phyloP scores from a whole-genome alignment of 176 grass and related monocot genomes.

The Puccinellia tenuiflora region DNA sequence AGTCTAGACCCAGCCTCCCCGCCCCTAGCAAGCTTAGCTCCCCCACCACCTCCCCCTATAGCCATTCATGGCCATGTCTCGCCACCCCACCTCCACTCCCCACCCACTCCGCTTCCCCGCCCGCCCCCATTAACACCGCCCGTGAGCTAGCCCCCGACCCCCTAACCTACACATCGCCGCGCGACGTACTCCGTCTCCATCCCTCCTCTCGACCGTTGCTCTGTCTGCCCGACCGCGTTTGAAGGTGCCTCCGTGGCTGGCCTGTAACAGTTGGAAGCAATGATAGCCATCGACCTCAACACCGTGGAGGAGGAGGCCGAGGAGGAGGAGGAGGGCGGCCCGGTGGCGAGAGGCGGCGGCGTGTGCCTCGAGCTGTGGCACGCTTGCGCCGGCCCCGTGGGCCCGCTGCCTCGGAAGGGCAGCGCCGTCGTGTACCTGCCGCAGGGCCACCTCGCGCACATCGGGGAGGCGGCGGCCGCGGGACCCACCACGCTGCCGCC shows the following conservation, averaged over 20 bases:
- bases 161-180: neutral
- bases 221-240: neutral
- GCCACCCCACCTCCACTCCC: conserved; percentile 7
- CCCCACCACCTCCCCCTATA: neutral
- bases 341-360: neutral
- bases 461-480: conserved; percentile 1
- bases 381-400: conserved; percentile 59
- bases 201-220: neutral
- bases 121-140: conserved; percentile 19
- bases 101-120: conserved; percentile 17
- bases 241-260: conserved; percentile 93
- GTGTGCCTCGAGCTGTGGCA: conserved; percentile 80
- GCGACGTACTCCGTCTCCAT: neutral
- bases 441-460: conserved; percentile 67
- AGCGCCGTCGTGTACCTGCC: conserved; percentile 66
- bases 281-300: conserved; percentile 62
- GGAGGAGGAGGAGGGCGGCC: conserved; percentile 37
- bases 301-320: conserved; percentile 54
- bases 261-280: conserved; percentile 51
- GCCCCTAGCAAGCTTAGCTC: neutral
- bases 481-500: conserved; percentile 27
- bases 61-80: conserved; percentile 36
- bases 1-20: neutral
- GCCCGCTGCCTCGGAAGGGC: conserved; percentile 56
- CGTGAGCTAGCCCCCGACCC: neutral